A percentile compares a stretch with the other conserved stretches of the same genome.
Evolutionary conservation across 352 stramenopile species (phyloP).

Genomic region (Phytophthora ohioensis): DNA sequence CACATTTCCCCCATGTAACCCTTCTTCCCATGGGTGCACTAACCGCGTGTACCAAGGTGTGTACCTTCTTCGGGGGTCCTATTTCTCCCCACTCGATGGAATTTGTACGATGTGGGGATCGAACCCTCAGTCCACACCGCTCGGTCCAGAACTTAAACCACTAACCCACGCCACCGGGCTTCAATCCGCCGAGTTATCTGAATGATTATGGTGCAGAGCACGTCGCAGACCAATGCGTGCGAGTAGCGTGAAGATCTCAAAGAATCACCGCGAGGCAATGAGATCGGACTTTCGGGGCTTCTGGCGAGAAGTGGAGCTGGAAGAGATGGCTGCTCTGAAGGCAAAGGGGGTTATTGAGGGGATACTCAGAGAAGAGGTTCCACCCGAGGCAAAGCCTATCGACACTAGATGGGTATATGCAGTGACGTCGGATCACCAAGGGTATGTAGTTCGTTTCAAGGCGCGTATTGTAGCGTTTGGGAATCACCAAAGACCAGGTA

Average conservation of each 20-base stretch:
- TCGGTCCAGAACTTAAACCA: background rate
- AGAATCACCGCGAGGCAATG: too few relatives aligned
- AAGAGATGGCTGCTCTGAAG: too few relatives aligned
- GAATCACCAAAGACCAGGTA: background rate
- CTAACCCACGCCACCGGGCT: background rate
- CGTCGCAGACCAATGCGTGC: background rate
- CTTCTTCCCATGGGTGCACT: background rate
- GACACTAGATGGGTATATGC: too few relatives aligned
- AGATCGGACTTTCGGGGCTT: too few relatives aligned
- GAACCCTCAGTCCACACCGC: conserved; percentile 1
- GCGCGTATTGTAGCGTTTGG: background rate
- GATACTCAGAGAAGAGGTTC: too few relatives aligned
- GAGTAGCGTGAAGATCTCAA: too few relatives aligned
- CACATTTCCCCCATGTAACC: background rate
- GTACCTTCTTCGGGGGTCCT: background rate
- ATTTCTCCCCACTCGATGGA: background rate
- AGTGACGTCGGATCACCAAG: too few relatives aligned
- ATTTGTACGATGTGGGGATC: conserved; percentile 1
- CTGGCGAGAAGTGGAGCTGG: too few relatives aligned
- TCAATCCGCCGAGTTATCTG: background rate
- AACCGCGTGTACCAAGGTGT: background rate
- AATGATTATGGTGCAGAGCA: background rate
- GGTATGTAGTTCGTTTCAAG: too few relatives aligned
- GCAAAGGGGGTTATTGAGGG: too few relatives aligned
- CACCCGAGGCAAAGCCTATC: too few relatives aligned